These are phyloP conservation scores for Pseudogymnoascus sp. DNA, from an alignment of 2,329 filamentous ascomycete species.

Conservation along the genomic window DNA sequence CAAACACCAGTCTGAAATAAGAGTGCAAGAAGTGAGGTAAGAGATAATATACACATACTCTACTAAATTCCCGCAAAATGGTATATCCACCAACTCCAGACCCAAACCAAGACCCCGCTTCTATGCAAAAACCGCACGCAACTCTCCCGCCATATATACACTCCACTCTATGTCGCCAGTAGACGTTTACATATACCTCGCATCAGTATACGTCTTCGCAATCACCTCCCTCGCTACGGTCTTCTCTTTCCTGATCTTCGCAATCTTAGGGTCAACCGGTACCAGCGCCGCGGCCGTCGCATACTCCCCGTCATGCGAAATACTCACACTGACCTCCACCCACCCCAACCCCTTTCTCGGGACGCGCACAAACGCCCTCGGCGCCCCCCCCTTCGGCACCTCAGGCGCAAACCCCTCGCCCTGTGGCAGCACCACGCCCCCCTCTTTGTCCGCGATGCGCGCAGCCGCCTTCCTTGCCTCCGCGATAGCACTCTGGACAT, in stretches of 20 bases:
- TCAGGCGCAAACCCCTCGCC: too few species aligned
- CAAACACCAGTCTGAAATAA: not conserved
- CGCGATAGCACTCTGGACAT: not conserved
- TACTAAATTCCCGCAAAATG: not conserved
- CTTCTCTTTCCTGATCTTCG: not conserved
- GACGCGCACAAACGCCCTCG: not conserved
- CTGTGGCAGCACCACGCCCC: not conserved
- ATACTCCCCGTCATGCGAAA: slow-evolving; percentile 1
- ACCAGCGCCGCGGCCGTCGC: not conserved
- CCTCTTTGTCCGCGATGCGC: not conserved
- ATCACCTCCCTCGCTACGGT: not conserved
- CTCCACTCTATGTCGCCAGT: too few species aligned
- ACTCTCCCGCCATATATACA: not conserved
- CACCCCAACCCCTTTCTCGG: not conserved
- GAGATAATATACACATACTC: slow-evolving; percentile 6
- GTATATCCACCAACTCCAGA: not conserved
- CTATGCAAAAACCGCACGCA: not conserved
- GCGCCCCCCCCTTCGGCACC: not conserved
- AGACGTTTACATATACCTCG: not conserved
- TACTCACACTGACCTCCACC: not conserved
- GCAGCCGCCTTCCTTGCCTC: not conserved
- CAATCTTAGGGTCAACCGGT: not conserved
- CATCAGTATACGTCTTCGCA: not conserved
- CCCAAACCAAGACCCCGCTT: not conserved
- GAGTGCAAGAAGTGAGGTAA: not conserved